phyloP scores from a whole-genome alignment of 352 stramenopile genomes.

The Pythium coloratum region DNA sequence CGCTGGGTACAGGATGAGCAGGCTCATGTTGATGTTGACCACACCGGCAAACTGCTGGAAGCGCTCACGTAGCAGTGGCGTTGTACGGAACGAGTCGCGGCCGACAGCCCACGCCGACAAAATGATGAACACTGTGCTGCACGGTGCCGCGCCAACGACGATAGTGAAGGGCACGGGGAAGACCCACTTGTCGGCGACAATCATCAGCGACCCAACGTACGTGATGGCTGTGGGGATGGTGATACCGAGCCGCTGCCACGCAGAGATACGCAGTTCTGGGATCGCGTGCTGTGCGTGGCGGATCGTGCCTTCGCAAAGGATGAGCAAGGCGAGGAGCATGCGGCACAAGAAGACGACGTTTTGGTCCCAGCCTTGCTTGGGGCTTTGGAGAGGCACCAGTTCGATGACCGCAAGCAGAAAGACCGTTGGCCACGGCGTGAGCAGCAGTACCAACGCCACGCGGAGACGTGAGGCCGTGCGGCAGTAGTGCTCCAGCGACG shows the following conservation, averaged over 20 bases:
- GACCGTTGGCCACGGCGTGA: background rate
- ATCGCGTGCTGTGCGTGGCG: constrained; percentile 1
- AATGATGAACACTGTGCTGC: constrained; percentile 23
- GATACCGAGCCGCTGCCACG: background rate
- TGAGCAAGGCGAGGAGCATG: background rate
- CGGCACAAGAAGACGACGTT: constrained; percentile 2
- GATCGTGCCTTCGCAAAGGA: background rate
- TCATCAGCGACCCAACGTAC: constrained; percentile 14
- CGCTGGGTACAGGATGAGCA: constrained; percentile 25
- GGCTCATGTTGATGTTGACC: constrained; percentile 7
- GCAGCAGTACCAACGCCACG: constrained; percentile 2
- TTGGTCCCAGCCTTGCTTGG: background rate
- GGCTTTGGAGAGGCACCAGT: constrained; percentile 13
- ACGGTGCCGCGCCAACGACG: constrained; percentile 19
- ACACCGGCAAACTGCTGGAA: constrained; percentile 23
- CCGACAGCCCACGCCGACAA: constrained; percentile 23
- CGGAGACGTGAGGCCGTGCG: background rate
- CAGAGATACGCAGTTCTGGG: background rate
- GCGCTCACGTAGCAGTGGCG: constrained; percentile 9
- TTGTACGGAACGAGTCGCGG: constrained; percentile 17
- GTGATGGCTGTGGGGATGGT: background rate
- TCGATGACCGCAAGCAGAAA: constrained; percentile 12
- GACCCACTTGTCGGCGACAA: constrained; percentile 28
- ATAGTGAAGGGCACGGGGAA: constrained; percentile 45
- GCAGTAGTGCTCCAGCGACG: constrained; percentile 9